Evolutionary conservation across 2,329 filamentous ascomycete genomes (phyloP), one percentile per base, ranked within the genome.

Genomic region (Aaosphaeria arxii): DNA sequence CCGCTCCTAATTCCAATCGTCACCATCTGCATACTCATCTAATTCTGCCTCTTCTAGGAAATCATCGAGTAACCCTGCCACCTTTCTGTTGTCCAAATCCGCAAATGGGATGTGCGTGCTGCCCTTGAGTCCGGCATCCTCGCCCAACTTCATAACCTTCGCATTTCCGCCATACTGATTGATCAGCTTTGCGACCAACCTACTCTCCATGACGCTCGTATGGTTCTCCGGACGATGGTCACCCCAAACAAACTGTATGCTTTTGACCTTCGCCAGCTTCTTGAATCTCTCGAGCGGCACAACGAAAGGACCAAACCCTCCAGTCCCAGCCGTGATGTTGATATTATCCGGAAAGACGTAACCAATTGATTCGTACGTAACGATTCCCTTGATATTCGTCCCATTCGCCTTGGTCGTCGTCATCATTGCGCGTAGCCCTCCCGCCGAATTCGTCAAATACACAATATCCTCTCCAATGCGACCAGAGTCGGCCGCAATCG

Each of bases 91-190:
- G 40, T 55, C 51, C 43, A 61, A 7, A 54, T 62, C 57, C 40
- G 58, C 58, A 51, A 63, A 63, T 24, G 58, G 54, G 9, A 60
- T 61, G 51, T 61, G 60, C 47, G 58, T 60, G 30, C 53, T 60
- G 11, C 58, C 60, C 36, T 57, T 56, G 42, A 63, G 43, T 5
- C 58, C 58, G 5, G 43, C 50, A 43, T 56, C 49, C 6, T 61
- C 53, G 3, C 48, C 51, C 45, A 60, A 44, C 50, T 54, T 63
- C 28, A 61, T 6, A 41, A 61, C 60, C 43, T 50, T 40, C 30
- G 58, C 60, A 52, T 63, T 60, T 4, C 59, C 59, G 9, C 59
- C 59, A 50, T 57, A 58, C 51, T 52, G 30, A 41, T 63, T 63
- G 42, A 63, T 60, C 46, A 58, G 29, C 42, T 47, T 50, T 13